Evolutionary conservation across 371 early-diverging fungal genomes (phyloP), one percentile per base, ranked within the genome.

Genomic region (Mortierella sp.): DNA sequence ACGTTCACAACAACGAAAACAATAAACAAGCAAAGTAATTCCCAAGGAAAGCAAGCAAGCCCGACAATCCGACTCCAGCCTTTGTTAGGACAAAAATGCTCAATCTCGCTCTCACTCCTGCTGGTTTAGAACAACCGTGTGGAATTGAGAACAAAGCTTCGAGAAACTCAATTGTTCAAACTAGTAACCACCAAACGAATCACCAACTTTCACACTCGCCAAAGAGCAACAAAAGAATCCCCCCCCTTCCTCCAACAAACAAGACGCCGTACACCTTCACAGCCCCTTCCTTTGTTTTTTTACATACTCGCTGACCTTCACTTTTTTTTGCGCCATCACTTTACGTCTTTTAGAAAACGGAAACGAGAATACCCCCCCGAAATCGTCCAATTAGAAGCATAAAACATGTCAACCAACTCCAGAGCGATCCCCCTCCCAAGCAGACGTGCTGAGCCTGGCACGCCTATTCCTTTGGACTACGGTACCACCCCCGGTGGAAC

Each of bases 401-500:
- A 77, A 76, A 83, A 84, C 80, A 85, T 80, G 82, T 86, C 84
- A 78, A 68, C 82, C 79, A 88, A 80, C 80, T 84, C 90, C 71
- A 88, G 84, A 77, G 88, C 84, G 71, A 90, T 90, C 73, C 92
- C 91, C 60, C 89, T 91, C 76, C 87, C 85, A 82, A 89, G 90
- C 80, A 89, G 91, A 80, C 89, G 88, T 79, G 91, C 91, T 21
- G 90, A 90, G 26, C 84, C 91, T 70, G 88, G 89, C 79, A 82
- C 90, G 73, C 88, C 91, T 50, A 84, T 91, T 63, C 91, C 91
- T 65, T 84, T 90, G 71, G 88, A 91, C 75, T 92, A 91, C 79
- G 90, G 90, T 44, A 92, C 92, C 54, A 92, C 92, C 24, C 92
- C 92, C 50, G 89, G 88, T 55, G 92, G 92, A 47, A 91, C 92